These are phyloP conservation scores for Xanthoconium purpureum DNA, from an alignment of 768 basidiomycete genomes.

Conservation along the genomic window DNA sequence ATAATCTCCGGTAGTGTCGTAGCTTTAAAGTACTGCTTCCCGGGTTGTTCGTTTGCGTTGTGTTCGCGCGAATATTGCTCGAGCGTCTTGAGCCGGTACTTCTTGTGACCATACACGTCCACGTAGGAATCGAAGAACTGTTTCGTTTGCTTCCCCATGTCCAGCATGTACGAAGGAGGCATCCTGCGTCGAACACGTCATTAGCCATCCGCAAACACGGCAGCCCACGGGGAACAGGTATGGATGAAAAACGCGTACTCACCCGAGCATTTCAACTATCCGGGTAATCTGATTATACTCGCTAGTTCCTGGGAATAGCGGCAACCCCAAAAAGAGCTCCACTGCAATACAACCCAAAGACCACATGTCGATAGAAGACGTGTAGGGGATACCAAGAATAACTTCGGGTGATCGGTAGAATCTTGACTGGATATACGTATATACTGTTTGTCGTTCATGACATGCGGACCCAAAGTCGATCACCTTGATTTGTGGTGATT, in stretches of 20 bases:
- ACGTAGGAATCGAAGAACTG: constrained; percentile 89
- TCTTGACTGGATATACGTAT: constrained; percentile 98
- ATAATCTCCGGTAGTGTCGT: constrained; percentile 92
- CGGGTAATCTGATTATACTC: constrained; percentile 98
- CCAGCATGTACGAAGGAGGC: constrained; percentile 91
- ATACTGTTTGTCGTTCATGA: constrained; percentile 98
- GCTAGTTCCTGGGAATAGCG: constrained; percentile 96
- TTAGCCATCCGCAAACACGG: not conserved
- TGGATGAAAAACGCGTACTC: constrained; percentile 30
- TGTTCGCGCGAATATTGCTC: constrained; percentile 97
- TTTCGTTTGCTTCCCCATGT: constrained; percentile 89
- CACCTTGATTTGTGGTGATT: constrained; percentile 97
- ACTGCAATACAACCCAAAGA: constrained; percentile 97
- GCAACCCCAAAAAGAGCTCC: constrained; percentile 93
- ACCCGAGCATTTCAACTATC: constrained; percentile 99
- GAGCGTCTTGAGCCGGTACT: constrained; percentile 82
- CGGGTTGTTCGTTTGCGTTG: constrained; percentile 93
- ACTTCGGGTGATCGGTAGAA: constrained; percentile 99
- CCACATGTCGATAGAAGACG: constrained; percentile 98
- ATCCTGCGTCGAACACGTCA: constrained; percentile 44
- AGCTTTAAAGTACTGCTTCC: constrained; percentile 98
- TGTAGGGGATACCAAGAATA: constrained; percentile 90
- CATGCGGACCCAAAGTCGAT: constrained; percentile 99
- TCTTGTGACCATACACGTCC: constrained; percentile 76
- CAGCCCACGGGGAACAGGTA: not conserved